Evolutionary conservation across 768 basidiomycete genomes (phyloP), one percentile per base, ranked within the genome.

Genomic region (Boletus bicolor): DNA sequence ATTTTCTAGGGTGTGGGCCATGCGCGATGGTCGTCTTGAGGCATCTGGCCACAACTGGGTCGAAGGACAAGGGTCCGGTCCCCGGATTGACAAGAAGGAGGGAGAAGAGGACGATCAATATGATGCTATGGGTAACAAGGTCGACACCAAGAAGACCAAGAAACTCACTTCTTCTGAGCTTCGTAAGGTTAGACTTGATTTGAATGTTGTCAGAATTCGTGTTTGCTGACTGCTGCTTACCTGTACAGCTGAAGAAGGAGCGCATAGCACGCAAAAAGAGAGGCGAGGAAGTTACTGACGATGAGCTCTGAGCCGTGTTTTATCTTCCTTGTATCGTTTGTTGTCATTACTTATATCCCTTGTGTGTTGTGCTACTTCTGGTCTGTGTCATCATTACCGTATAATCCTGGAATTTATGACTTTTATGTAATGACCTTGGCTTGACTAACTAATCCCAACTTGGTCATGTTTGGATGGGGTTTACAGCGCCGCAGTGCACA

Each of bases 21-120:
- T 98, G 97, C 87, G 90, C 49, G 93, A 98, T 72, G 97, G 97
- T 68, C 86, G 80, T 65, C 86, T 98, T 61, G 93, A 95, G 79
- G 93, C 96, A 7, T 98, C 95, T 43, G 95, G 94, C 59, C 93
- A 96, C 82, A 96, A 97, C 84, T 97, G 95, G 96, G 93, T 97
- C 68, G 97, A 98, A 76, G 97, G 97, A 46, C 97, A 99, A 75
- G 97, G 97, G 53, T 81, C 93, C 19, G 96, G 96, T 11, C 74
- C 93, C 43, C 86, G 95, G 55, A 98, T 99, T 66, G 97, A 97
- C 83, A 90, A 93, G 85, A 83, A 83, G 68, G 89, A 83, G 7
- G 95, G 87, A 48, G 92, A 92, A 64, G 95, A 97, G 59, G 92
- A 95, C 48, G 93, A 84, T 39, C 77, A 82, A 66, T 98, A 90